Conservation (phyloP, 768 basidiomycete species). For the Podaxis sp. region DNA sequence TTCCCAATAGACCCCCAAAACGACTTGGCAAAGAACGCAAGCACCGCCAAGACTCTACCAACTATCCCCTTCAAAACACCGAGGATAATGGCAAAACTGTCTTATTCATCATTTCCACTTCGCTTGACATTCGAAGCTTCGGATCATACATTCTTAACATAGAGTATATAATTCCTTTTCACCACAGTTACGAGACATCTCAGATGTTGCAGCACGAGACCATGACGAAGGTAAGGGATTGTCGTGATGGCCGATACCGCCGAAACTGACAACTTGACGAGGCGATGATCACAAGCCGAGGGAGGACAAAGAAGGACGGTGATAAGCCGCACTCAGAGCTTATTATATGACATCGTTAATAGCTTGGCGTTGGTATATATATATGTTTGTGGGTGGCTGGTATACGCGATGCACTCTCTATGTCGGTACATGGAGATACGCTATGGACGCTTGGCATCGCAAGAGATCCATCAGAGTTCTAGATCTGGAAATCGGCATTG, state of each 20-base stretch:
- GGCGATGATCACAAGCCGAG: neutral
- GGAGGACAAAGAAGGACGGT: neutral
- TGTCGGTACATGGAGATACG: neutral
- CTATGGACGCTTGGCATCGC: neutral
- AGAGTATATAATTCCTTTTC: neutral
- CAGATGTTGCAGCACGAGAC: neutral
- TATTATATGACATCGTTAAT: neutral
- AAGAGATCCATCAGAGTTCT: neutral
- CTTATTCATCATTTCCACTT: neutral
- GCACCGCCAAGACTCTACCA: neutral
- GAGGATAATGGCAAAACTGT: neutral
- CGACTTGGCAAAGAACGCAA: neutral
- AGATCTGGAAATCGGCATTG: neutral
- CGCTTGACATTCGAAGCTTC: neutral
- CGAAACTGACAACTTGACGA: neutral
- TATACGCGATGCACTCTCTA: neutral
- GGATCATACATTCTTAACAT: neutral
- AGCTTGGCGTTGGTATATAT: neutral
- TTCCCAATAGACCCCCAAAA: neutral
- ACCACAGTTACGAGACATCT: constrained; percentile 4
- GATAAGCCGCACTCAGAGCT: neutral
- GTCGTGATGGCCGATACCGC: constrained; percentile 9
- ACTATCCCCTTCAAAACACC: neutral
- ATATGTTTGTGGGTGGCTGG: constrained; percentile 3
- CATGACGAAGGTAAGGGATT: neutral